These are phyloP conservation scores for Sambucus nigra DNA, from an alignment of 129 eudicot species.

Conservation along the genomic window DNA sequence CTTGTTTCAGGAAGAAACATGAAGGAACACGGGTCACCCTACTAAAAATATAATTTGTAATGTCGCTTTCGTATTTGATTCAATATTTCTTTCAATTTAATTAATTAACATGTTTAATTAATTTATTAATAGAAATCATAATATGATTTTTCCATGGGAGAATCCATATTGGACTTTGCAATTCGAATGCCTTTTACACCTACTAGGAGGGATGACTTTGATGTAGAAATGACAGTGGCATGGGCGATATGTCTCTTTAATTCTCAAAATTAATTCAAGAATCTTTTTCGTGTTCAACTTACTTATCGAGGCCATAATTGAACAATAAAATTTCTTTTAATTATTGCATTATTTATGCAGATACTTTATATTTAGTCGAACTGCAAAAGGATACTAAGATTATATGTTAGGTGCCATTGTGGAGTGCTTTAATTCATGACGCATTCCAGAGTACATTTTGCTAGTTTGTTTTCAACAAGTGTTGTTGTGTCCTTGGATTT, in stretches of 20 bases:
- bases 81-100: neutral
- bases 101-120: neutral
- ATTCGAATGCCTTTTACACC: conserved; percentile 85
- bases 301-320: neutral
- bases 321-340: neutral
- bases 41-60: conserved; percentile 40
- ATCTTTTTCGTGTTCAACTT: neutral
- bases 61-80: neutral
- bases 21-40: conserved; percentile 94
- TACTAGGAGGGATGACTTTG: conserved; percentile 87
- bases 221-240: conserved; percentile 75
- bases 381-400: too few relatives aligned
- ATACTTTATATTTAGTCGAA: too few relatives aligned
- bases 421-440: too few relatives aligned
- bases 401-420: too few relatives aligned
- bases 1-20: conserved; percentile 50
- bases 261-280: conserved; percentile 1
- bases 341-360: too few relatives aligned
- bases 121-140: neutral
- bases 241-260: conserved; percentile 63
- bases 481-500: too few relatives aligned
- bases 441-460: too few relatives aligned
- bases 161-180: conserved; percentile 69
- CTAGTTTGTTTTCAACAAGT: too few relatives aligned
- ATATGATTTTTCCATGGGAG: conserved; percentile 43